Evolutionary conservation across 2,329 filamentous ascomycete genomes (phyloP).

Genomic region (Metarhizium humberi): DNA sequence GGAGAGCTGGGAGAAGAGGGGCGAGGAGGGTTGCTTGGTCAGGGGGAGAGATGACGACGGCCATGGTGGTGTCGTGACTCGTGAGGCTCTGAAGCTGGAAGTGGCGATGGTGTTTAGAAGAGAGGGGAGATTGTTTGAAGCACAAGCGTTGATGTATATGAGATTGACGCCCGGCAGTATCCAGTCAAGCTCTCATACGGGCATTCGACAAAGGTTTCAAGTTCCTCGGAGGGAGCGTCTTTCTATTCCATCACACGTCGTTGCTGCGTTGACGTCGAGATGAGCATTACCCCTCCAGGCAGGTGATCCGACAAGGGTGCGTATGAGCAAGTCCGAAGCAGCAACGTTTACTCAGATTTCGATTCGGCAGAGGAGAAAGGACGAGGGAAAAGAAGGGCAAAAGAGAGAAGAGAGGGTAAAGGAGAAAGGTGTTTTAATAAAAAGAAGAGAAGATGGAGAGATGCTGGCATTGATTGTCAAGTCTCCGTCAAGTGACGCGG

Average conservation of each 20-base stretch:
- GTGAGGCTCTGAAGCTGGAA: background rate
- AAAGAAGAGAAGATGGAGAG: slow-evolving; percentile 1
- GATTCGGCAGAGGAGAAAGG: too few relatives aligned
- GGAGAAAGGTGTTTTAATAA: background rate
- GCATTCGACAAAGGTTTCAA: too few relatives aligned
- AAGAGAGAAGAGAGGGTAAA: background rate
- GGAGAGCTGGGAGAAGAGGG: slow-evolving; percentile 50
- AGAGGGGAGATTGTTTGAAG: too few relatives aligned
- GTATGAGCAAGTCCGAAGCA: background rate
- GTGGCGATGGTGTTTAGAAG: background rate
- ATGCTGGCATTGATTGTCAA: background rate
- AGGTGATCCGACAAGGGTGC: background rate
- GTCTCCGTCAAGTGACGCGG: slow-evolving; percentile 8
- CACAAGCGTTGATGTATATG: too few relatives aligned
- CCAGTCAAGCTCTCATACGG: too few relatives aligned
- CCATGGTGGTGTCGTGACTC: slow-evolving; percentile 9
- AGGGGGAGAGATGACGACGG: slow-evolving; percentile 29
- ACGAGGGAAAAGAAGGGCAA: background rate
- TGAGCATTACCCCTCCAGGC: background rate
- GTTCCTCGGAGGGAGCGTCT: too few relatives aligned
- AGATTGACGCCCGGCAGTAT: too few relatives aligned
- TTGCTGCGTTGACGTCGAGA: background rate
- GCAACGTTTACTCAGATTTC: background rate
- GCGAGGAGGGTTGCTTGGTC: slow-evolving; percentile 38
- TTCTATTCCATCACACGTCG: background rate